A percentile compares a stretch with the other conserved stretches of the same genome.
These are phyloP conservation scores for Lecanosticta acicola DNA, from an alignment of 2,329 filamentous ascomycete species.

Conservation along the genomic window DNA sequence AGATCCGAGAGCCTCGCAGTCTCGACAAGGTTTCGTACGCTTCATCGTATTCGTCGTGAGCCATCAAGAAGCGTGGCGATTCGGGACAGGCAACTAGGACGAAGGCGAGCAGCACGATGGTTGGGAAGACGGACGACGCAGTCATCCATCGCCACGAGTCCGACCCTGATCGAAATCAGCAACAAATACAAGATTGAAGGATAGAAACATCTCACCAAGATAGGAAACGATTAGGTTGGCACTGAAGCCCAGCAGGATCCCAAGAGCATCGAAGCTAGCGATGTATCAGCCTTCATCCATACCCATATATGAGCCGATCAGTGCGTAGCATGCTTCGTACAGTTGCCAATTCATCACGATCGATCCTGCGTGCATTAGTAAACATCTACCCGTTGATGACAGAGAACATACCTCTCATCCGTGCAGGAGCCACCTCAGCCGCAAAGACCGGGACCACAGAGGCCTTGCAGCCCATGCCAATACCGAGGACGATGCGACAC, in stretches of 20 bases:
- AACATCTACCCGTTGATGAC: background rate
- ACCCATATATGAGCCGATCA: too few relatives aligned
- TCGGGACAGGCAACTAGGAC: conserved; percentile 24
- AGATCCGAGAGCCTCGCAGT: conserved; percentile 22
- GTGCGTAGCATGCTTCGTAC: background rate
- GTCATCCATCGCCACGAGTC: conserved; percentile 28
- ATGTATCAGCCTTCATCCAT: too few relatives aligned
- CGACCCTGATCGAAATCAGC: background rate
- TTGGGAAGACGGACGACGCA: conserved; percentile 25
- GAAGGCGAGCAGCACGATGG: conserved; percentile 24
- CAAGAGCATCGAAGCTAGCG: conserved; percentile 29
- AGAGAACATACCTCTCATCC: conserved; percentile 2
- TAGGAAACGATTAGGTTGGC: conserved; percentile 25
- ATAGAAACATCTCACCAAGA: background rate
- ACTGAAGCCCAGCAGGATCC: conserved; percentile 28
- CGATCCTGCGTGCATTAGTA: background rate
- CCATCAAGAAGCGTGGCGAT: conserved; percentile 29
- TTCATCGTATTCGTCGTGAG: conserved; percentile 20
- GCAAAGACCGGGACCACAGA: conserved; percentile 31
- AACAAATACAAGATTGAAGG: background rate
- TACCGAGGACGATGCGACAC: conserved; percentile 30
- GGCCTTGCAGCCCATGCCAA: conserved; percentile 34
- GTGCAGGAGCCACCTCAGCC: conserved; percentile 28
- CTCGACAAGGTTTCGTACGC: conserved; percentile 23
- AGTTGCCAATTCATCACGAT: conserved; percentile 1